A percentile compares a stretch with the other conserved stretches of the same genome.
Evolutionary conservation across 2,329 filamentous ascomycete genomes (phyloP).

Genomic region (Aspergillus sp.): DNA sequence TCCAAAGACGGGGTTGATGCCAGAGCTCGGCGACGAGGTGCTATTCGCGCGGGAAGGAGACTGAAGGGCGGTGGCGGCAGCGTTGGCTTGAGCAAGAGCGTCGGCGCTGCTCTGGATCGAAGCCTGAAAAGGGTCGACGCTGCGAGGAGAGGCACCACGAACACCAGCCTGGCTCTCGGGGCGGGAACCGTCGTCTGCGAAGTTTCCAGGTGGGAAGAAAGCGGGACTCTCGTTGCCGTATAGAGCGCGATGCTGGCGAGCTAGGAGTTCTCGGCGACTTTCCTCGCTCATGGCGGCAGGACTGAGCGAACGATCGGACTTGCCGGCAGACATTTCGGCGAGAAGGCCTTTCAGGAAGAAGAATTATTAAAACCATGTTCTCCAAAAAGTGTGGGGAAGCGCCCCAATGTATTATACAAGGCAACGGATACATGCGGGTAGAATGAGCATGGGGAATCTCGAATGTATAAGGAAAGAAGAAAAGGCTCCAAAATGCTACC

Average conservation of each 20-base stretch:
- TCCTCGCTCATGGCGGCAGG: slow-evolving; percentile 90
- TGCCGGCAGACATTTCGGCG: slow-evolving; percentile 72
- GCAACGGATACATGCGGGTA: slow-evolving; percentile 48
- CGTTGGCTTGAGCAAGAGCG: slow-evolving; percentile 52
- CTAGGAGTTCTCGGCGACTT: slow-evolving; percentile 92
- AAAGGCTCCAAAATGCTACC: slow-evolving; percentile 43
- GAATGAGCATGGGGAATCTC: slow-evolving; percentile 41
- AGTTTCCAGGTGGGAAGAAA: slow-evolving; percentile 69
- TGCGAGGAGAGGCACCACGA: slow-evolving; percentile 78
- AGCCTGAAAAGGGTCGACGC: slow-evolving; percentile 71
- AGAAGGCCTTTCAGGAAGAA: slow-evolving; percentile 59
- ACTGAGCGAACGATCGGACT: slow-evolving; percentile 85
- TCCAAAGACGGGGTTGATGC: slow-evolving; percentile 54
- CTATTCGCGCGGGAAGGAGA: slow-evolving; percentile 77
- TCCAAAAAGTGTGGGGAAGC: slow-evolving; percentile 30
- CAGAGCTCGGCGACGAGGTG: slow-evolving; percentile 72
- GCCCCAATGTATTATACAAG: slow-evolving; percentile 49
- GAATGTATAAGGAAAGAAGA: slow-evolving; percentile 38
- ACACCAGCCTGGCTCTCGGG: slow-evolving; percentile 67
- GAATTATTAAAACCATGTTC: slow-evolving; percentile 49
- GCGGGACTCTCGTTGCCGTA: slow-evolving; percentile 75
- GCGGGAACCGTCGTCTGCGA: slow-evolving; percentile 71
- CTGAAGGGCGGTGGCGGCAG: slow-evolving; percentile 48
- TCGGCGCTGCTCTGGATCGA: slow-evolving; percentile 55
- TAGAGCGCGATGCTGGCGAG: slow-evolving; percentile 90